Evolutionary conservation across 108 stramenopile genomes (phyloP), one percentile per base, ranked within the genome.

Genomic region (Nannochloropsis gaditana): DNA sequence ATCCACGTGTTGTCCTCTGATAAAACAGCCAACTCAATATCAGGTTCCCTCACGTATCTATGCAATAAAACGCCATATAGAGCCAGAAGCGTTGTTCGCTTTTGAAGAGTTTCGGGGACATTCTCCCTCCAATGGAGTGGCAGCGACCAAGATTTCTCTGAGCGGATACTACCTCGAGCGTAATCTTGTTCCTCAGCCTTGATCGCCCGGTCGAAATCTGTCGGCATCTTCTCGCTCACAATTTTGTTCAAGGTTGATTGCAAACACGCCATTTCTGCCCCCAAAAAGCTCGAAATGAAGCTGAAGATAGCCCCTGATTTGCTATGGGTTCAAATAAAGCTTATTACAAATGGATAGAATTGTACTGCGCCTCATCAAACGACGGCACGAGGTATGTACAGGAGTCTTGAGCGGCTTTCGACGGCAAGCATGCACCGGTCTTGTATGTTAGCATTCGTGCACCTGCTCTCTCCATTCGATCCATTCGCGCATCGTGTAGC

Each of bases 191-290:
- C 59, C 59, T 73, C 59, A 15, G n/a, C 59, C 8, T 73, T 73
- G 59, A n/a, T n/a, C 59, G 59, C 59, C 59, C 59, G 59, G 59
- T 73, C 59, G 59, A n/a, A 73, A n/a, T 73, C 59, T 73, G 59
- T 73, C 19, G 59, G 59, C 15, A 73, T 15, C 8, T 73, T 73
- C 8, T 73, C 59, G 59, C 59, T n/a, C 19, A n/a, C 4, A 73
- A 73, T 73, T 73, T 73, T 2, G 6, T 31, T 31, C 31, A 31
- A 31, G 31, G 31, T 31, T 31, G 31, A 31, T 31, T 31, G 31
- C 31, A 31, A 31, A 31, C 31, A 31, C 31, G 1, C 31, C 31
- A 31, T 31, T 31, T 31, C 31, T 31, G 1, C 1, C 31, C 31
- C 31, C 31, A 0, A 1, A 31, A 31, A 31, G 31, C 31, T 31